Evolutionary conservation across 495 filamentous ascomycete species (phyloP).

Genomic region (Penicillium bialowiezense): DNA sequence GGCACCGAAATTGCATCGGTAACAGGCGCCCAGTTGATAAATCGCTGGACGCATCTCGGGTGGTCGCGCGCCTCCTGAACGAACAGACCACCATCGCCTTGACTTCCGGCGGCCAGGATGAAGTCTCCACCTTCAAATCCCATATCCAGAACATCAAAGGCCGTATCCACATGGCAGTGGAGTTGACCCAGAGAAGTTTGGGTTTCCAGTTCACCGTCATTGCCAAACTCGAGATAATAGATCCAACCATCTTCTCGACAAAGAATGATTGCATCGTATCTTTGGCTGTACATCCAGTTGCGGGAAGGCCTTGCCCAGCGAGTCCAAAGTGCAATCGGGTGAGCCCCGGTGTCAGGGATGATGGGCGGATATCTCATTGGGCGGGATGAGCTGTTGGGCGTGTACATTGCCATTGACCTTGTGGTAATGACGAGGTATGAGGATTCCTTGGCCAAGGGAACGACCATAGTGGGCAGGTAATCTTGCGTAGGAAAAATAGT

Average conservation of each 20-base stretch:
- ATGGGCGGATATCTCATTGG: slow-evolving; percentile 33
- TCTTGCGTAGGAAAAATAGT: slow-evolving; percentile 57
- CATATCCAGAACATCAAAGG: slow-evolving; percentile 47
- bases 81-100: slow-evolving; percentile 77
- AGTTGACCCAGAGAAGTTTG: slow-evolving; percentile 38
- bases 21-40: slow-evolving; percentile 82
- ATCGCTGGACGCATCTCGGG: slow-evolving; percentile 52
- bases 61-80: slow-evolving; percentile 54
- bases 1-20: slow-evolving; percentile 62
- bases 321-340: slow-evolving; percentile 42
- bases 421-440: slow-evolving; percentile 64
- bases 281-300: slow-evolving; percentile 53
- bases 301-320: slow-evolving; percentile 73
- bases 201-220: slow-evolving; percentile 35
- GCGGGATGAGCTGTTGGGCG: slow-evolving; percentile 40
- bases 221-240: slow-evolving; percentile 62
- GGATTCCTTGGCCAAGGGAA: slow-evolving; percentile 62
- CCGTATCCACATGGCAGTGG: slow-evolving; percentile 43
- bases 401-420: slow-evolving; percentile 57
- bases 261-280: slow-evolving; percentile 70
- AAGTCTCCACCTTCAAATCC: slow-evolving; percentile 63
- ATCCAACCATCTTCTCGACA: slow-evolving; percentile 79
- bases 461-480: slow-evolving; percentile 62
- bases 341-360: slow-evolving; percentile 25
- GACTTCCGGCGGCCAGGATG: slow-evolving; percentile 75